Base-by-base conservation (phyloP, 2,329 filamentous ascomycete species). In the Colletotrichum plurivorum region DNA sequence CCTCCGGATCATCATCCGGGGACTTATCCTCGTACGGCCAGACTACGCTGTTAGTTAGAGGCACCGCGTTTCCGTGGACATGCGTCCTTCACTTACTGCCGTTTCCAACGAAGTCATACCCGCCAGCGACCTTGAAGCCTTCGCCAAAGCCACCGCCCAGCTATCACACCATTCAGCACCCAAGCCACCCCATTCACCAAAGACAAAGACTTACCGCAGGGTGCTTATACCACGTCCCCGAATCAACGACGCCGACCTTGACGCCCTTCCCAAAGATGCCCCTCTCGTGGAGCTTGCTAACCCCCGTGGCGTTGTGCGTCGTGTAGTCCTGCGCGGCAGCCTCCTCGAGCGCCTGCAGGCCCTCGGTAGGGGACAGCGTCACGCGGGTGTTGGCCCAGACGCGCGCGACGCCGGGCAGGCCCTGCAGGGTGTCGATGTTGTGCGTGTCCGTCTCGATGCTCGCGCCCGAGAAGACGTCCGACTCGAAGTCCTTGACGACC, bases 111-210 rank as follows among this genome's bases (percentile, higher is more conserved):
- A 86, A 77, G 57, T 85, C 84, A 46, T 78, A 80, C 1, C 85
- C 84, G 59, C 77, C 78, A 5, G 78, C 77, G 10, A 87, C 80
- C 27, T 84, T 78, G 70, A 78, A 85, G 1, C 83, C 83, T 12
- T 75, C 71, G 4, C 85, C 85, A 69, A 85, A 85, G 45, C 84
- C 82, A 5, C 83, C 83, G 9, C 84, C 84, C 3, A 85, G 59
- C 70, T 71, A 18, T 4, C 25, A 7, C 0, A 16, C 10, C 6
- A 78, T 41, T 83, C 79, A 49, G 55, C n/a, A 49, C n/a, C n/a
- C 10, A 12, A 20, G 3, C 7, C 16, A 22, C 10, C 10, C 12
- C 8, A 6, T 25, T 49, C 5, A 10, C 3, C 3, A 1, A 6
- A 36, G 1, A 16, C 12, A 1, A 56, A 22, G 4, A 68, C 71